These are phyloP conservation scores for Torulaspora microellipsoides DNA, from an alignment of 805 yeast genomes.

Conservation along the genomic window DNA sequence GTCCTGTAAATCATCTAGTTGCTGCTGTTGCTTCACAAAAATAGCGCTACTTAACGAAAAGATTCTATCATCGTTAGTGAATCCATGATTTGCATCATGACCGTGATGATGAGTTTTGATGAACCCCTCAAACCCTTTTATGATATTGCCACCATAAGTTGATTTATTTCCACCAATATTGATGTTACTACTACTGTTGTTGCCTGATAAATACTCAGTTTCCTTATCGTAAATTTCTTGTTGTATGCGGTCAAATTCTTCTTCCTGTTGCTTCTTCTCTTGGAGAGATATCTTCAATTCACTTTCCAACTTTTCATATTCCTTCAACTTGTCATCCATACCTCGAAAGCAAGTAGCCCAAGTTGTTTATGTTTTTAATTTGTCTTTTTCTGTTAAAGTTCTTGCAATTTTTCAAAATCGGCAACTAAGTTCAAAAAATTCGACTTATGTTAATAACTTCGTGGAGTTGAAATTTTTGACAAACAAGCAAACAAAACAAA, in stretches of 20 bases:
- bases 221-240: slow-evolving; percentile 78
- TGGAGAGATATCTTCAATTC: slow-evolving; percentile 60
- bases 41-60: slow-evolving; percentile 73
- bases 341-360: not conserved
- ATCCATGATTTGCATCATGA: slow-evolving; percentile 31
- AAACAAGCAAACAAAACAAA: not conserved
- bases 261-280: slow-evolving; percentile 61
- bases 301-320: slow-evolving; percentile 63
- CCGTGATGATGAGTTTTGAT: slow-evolving; percentile 40
- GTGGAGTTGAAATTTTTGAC: not conserved
- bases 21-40: slow-evolving; percentile 57
- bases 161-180: slow-evolving; percentile 13
- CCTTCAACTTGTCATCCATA: slow-evolving; percentile 31
- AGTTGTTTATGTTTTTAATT: not conserved
- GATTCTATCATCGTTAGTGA: slow-evolving; percentile 72
- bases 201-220: slow-evolving; percentile 68
- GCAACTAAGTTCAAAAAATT: too few relatives aligned
- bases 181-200: slow-evolving; percentile 39
- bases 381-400: not conserved
- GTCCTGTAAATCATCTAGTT: slow-evolving; percentile 11
- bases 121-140: slow-evolving; percentile 86
- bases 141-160: slow-evolving; percentile 55
- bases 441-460: not conserved
- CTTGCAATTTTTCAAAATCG: not conserved
- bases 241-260: slow-evolving; percentile 57